Evolutionary conservation across 2,329 filamentous ascomycete species (phyloP).

Genomic region (Diaporthe ampelina): DNA sequence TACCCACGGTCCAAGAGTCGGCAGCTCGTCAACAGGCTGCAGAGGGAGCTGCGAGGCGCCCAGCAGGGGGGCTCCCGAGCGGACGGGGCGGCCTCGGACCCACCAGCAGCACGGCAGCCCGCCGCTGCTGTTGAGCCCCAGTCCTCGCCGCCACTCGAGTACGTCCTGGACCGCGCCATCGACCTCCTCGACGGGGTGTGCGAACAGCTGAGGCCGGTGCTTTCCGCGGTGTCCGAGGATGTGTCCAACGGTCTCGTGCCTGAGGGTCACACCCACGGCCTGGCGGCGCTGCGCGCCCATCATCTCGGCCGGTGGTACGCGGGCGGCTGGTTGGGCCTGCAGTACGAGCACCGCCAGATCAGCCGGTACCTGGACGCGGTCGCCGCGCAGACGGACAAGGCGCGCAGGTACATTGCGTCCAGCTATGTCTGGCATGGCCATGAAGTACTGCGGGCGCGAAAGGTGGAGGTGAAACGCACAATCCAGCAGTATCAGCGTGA

Average conservation of each 20-base stretch:
- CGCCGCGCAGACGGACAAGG: not conserved
- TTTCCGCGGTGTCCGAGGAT: not conserved
- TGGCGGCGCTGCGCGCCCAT: not conserved
- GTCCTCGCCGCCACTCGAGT: not conserved
- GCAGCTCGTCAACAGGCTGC: rapidly evolving
- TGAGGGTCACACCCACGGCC: rapidly evolving
- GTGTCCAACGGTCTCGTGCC: not conserved
- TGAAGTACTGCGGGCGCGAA: not conserved
- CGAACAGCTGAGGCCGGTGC: not conserved
- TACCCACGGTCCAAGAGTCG: rapidly evolving
- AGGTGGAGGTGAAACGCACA: rapidly evolving
- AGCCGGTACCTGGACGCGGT: not conserved
- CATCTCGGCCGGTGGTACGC: constrained; percentile 2
- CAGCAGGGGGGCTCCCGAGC: not conserved
- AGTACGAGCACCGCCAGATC: not conserved
- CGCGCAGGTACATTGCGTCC: not conserved
- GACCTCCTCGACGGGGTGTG: rapidly evolving
- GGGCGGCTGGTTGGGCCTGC: too few species aligned
- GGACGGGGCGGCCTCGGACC: not conserved
- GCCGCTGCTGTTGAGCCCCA: too few species aligned
- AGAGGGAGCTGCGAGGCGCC: too few species aligned
- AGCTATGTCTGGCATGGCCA: rapidly evolving
- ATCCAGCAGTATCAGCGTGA: not conserved
- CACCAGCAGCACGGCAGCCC: not conserved
- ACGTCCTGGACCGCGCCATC: not conserved